Conservation (phyloP, 495 filamentous ascomycete species). For the Neurospora terricola region DNA sequence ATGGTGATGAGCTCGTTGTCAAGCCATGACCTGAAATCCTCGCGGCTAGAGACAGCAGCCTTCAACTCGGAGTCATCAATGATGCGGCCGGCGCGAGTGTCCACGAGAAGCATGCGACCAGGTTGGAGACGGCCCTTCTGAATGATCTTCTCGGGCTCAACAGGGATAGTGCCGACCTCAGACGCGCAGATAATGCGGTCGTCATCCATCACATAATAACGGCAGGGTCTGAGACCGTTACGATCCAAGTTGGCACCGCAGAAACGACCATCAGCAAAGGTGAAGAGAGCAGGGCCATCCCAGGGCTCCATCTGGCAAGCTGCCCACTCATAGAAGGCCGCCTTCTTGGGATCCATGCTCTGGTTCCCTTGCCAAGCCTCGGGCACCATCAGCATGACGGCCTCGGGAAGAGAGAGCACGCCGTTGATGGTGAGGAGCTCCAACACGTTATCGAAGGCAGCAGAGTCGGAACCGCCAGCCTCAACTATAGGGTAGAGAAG, state of each 20-base stretch:
- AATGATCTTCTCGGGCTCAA: slow-evolving; percentile 82
- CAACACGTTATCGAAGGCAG: slow-evolving; percentile 96
- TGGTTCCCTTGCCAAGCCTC: slow-evolving; percentile 97
- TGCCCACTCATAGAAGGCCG: slow-evolving; percentile 99
- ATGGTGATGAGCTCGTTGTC: slow-evolving; percentile 74
- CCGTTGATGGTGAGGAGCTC: slow-evolving; percentile 95
- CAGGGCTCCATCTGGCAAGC: slow-evolving; percentile 99
- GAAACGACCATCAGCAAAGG: slow-evolving; percentile 94
- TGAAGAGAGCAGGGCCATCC: slow-evolving; percentile 97
- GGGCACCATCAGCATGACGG: slow-evolving; percentile 98
- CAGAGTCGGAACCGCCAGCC: slow-evolving; percentile 95
- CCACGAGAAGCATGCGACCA: slow-evolving; percentile 95
- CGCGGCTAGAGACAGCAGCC: slow-evolving; percentile 69
- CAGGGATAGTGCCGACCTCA: slow-evolving; percentile 88
- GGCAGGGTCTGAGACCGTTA: slow-evolving; percentile 92
- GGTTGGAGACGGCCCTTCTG: slow-evolving; percentile 95
- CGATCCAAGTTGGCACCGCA: slow-evolving; percentile 98
- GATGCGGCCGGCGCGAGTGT: slow-evolving; percentile 89
- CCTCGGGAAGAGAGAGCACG: slow-evolving; percentile 91
- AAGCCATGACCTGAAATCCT: slow-evolving; percentile 84
- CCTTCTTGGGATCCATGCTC: slow-evolving; percentile 88
- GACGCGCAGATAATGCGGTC: slow-evolving; percentile 98
- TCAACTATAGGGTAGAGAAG: slow-evolving; percentile 90
- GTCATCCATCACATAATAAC: slow-evolving; percentile 97
- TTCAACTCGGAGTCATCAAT: slow-evolving; percentile 95